Conservation (phyloP, 768 basidiomycete genomes). For the Ephemerocybe angulata region DNA sequence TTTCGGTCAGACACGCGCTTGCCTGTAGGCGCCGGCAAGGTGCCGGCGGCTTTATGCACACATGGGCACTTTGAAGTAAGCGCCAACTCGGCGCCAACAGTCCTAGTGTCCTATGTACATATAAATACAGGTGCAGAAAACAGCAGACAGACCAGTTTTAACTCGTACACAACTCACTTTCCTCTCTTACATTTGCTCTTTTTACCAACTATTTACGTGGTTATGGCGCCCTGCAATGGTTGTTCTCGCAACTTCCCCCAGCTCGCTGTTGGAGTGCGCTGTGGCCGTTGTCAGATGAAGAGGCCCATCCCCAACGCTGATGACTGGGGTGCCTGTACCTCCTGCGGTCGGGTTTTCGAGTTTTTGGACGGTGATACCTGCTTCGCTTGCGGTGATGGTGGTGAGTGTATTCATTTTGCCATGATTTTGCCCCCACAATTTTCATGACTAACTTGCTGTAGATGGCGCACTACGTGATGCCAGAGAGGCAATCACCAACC, state of each 20-base stretch:
- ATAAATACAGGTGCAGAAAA: too few species aligned
- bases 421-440: not conserved
- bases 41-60: too few species aligned
- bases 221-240: slow-evolving; percentile 4
- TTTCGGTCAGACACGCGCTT: too few species aligned
- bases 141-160: too few species aligned
- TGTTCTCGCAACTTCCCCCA: not conserved
- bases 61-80: too few species aligned
- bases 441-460: not conserved
- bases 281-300: not conserved
- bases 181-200: not conserved
- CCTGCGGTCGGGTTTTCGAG: not conserved
- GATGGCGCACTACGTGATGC: not conserved
- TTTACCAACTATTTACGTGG: not conserved
- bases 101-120: too few species aligned
- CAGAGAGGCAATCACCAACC: not conserved
- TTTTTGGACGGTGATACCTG: not conserved
- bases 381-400: not conserved
- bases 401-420: not conserved
- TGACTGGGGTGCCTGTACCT: not conserved
- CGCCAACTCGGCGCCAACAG: too few species aligned
- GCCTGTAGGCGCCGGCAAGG: too few species aligned
- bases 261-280: not conserved
- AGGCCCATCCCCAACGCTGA: not conserved
- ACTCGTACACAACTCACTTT: not conserved